These are phyloP conservation scores for Citrus hindsii DNA, from an alignment of 345 rosid species.

Conservation along the genomic window DNA sequence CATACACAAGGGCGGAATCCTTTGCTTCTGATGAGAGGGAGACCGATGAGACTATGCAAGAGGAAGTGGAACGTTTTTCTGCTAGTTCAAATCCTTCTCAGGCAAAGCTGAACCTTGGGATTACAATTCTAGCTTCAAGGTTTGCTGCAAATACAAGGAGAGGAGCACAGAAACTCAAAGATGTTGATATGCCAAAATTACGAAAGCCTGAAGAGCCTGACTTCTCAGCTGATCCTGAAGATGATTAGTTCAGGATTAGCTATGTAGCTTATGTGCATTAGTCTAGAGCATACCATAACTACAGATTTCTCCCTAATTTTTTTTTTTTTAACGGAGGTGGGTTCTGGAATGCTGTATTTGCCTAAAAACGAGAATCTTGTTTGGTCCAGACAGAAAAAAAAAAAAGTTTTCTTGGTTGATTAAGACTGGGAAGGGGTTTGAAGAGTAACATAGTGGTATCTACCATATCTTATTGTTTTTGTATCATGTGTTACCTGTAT, in stretches of 20 bases:
- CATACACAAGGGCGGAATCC: constrained; percentile 46
- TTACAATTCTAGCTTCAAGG: constrained; percentile 67
- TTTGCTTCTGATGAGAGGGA: constrained; percentile 25
- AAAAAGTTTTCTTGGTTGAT: not conserved
- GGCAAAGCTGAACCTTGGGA: constrained; percentile 59
- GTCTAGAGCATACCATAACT: not conserved
- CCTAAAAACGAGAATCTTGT: not conserved
- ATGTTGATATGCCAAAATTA: constrained; percentile 61
- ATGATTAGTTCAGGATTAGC: constrained; percentile 19
- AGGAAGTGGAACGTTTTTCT: constrained; percentile 16
- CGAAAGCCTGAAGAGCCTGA: constrained; percentile 89
- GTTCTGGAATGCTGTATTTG: not conserved
- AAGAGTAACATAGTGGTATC: not conserved
- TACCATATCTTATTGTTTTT: not conserved
- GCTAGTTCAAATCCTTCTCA: constrained; percentile 31
- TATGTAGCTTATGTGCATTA: not conserved
- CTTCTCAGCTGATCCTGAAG: constrained; percentile 59
- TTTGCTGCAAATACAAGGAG: constrained; percentile 87
- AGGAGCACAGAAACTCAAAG: constrained; percentile 69
- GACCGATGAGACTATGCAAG: constrained; percentile 18
- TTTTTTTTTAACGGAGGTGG: not conserved
- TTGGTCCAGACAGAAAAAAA: not conserved
- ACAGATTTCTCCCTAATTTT: no score
- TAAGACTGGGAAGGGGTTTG: not conserved
- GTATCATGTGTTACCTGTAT: not conserved